Base-by-base conservation (phyloP, 495 filamentous ascomycete species). In the Aspergillus indologenus region DNA sequence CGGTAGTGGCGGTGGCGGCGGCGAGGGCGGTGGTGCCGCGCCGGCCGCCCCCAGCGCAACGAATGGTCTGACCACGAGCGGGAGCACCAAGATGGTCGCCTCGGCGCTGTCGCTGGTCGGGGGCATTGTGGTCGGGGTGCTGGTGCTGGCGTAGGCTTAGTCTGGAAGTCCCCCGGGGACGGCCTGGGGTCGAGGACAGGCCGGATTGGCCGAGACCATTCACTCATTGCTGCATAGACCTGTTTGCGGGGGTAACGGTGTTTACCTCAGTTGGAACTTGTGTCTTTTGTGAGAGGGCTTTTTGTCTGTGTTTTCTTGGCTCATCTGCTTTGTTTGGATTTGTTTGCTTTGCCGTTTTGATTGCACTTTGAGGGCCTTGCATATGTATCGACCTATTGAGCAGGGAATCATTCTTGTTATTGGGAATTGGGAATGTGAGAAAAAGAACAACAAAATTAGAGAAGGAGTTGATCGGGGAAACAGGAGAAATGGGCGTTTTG, bases 41-140 rank as follows among this genome's bases (percentile, higher is more conserved):
- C 58, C 67, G 54, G 58, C 64, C 46, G 29, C 43, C 18, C 70
- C 70, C 55, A 66, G 63, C 61, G 29, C 66, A 19, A 65, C 63
- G 26, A 9, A 9, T 24, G 64, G 62, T 42, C 68, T 65, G 57
- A 42, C 22, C 19, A 60, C 66, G 58, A 73, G 58, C 67, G 67
- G 67, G 6, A 71, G 71, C n/a, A 56, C 65, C 18, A 76, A 67
- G 63, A 46, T 73, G 45, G 47, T 65, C 21, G 51, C 70, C 40
- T 68, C 71, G 40, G 62, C 63, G 45, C 54, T 71, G 61, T 66
- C 66, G 60, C 57, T 61, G 20, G 45, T 73, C n/a, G 71, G 68
- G 42, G 60, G 67, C 51, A 43, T 73, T 53, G 66, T 58, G 58
- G 20, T 67, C 29, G 65, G 58, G 0, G 46, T 67, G 56, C n/a